Evolutionary conservation across 2,329 filamentous ascomycete species (phyloP), one percentile per base, ranked within the genome.

Genomic region (Anthostomella pinea): DNA sequence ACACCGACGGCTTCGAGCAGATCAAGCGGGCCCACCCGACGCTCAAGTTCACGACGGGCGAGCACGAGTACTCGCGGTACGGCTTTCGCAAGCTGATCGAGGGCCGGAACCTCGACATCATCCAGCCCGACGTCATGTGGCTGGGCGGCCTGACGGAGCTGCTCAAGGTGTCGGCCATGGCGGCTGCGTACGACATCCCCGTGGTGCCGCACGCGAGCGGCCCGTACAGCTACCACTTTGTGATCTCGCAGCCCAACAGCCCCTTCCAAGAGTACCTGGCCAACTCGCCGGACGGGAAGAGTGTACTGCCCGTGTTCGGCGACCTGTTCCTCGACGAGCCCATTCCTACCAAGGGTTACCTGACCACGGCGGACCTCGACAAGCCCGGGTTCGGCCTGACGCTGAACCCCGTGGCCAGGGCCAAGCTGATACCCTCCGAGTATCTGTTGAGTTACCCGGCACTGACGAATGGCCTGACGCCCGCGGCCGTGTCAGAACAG

Each of bases 51-150:
- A 96, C 90, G 13, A 95, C 90, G 2, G 90, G 90, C 48, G 90
- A 96, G 70, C 90, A 96, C 67, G 90, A 96, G 64, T 96, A 90
- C 70, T 94, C 88, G 6, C 78, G 88, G 54, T 96, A 90, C 59
- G 90, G 90, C 19, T 96, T 96, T 79, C 85, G 91, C 51, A 94
- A 95, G 70, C 78, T 96, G 27, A 83, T 96, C 46, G 88, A 95
- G 66, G 85, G 84, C 38, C 87, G 89, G 49, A 94, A 95, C 65
- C 71, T 96, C 42, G 90, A 96, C 62, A 95, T 96, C 52, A 81
- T 96, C 55, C 90, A 95, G 67, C 90, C 90, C 10, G 90, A 96
- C 58, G 89, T 96, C 47, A 96, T 96, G 90, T 96, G 90, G 90
- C 81, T 95, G 10, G 90, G 90, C 45, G 90, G 90, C 44, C 64